phyloP scores from a whole-genome alignment of 2,329 filamentous ascomycete genomes.

The Colletotrichum aenigma region DNA sequence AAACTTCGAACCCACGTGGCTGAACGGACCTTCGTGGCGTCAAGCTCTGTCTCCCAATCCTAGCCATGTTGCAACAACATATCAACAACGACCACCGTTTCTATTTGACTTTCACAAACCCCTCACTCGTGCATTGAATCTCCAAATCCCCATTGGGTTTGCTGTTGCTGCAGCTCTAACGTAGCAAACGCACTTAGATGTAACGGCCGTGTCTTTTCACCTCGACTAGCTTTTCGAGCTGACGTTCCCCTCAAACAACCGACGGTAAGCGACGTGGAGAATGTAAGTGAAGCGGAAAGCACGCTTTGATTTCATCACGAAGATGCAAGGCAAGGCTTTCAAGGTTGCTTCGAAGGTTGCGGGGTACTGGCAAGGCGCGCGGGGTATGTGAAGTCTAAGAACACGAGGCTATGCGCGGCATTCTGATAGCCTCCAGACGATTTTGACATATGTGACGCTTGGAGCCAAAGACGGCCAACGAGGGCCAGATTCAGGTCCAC shows the following conservation, averaged over 20 bases:
- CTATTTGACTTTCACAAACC: not conserved
- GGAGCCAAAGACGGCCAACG: not conserved
- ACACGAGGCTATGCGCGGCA: not conserved
- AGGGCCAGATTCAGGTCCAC: not conserved
- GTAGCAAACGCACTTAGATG: not conserved
- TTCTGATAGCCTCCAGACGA: not conserved
- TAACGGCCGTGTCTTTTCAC: not conserved
- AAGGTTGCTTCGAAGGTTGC: constrained; percentile 14
- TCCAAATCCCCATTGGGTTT: constrained; percentile 1
- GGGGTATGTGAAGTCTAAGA: constrained; percentile 15
- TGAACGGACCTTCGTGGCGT: not conserved
- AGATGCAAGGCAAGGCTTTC: not conserved
- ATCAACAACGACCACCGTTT: not conserved
- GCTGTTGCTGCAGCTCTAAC: not conserved
- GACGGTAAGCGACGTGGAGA: not conserved
- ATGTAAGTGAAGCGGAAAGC: not conserved
- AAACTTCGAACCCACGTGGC: constrained; percentile 14
- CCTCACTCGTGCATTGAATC: constrained; percentile 5
- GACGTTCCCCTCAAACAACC: not conserved
- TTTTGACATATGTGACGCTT: not conserved
- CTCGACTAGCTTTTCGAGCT: not conserved
- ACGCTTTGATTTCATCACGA: not conserved
- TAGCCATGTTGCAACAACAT: not conserved
- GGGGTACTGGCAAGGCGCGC: constrained; percentile 9
- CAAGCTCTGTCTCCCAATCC: not conserved